Evolutionary conservation across 31 red algal species (phyloP).

Genomic region (Bonnemaisonia californica): DNA sequence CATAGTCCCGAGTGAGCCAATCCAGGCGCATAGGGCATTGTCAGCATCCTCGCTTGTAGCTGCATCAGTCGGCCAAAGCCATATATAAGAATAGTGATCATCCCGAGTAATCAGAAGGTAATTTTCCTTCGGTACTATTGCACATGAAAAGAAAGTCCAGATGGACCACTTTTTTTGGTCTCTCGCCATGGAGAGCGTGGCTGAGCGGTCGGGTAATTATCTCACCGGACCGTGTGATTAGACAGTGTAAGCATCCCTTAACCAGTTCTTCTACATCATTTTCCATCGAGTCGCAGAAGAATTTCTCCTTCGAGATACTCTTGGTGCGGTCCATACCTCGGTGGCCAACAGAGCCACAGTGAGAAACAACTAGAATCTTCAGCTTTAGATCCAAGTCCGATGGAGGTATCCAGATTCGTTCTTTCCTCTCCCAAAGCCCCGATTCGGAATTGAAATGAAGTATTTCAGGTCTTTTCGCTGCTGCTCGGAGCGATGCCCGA

Average conservation of each 20-base stretch:
- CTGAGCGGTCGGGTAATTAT: conserved; percentile 22
- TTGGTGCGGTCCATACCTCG: not conserved
- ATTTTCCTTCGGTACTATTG: not conserved
- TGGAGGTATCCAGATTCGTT: too few relatives aligned
- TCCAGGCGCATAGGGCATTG: not conserved
- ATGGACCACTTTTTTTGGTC: conserved; percentile 20
- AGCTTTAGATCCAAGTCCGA: too few relatives aligned
- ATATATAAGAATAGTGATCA: conserved; percentile 20
- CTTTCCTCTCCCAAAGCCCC: too few relatives aligned
- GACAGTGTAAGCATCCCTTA: not conserved
- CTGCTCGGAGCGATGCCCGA: too few relatives aligned
- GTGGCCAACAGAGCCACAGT: too few relatives aligned
- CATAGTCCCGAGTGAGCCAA: not conserved
- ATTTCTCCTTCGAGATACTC: conserved; percentile 1
- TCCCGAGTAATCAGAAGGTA: conserved; percentile 15
- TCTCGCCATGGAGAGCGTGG: conserved; percentile 4
- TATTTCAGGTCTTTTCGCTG: too few relatives aligned
- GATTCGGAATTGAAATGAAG: too few relatives aligned
- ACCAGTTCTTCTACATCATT: conserved; percentile 9
- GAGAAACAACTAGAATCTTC: too few relatives aligned
- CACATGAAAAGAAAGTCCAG: conserved; percentile 29
- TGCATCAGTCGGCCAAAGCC: not conserved
- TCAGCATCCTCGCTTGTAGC: conserved; percentile 3
- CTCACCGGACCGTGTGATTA: not conserved
- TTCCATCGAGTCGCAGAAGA: conserved; percentile 5